Base-by-base conservation (phyloP, 768 basidiomycete genomes). In the Leucosporidium yakuticum region DNA sequence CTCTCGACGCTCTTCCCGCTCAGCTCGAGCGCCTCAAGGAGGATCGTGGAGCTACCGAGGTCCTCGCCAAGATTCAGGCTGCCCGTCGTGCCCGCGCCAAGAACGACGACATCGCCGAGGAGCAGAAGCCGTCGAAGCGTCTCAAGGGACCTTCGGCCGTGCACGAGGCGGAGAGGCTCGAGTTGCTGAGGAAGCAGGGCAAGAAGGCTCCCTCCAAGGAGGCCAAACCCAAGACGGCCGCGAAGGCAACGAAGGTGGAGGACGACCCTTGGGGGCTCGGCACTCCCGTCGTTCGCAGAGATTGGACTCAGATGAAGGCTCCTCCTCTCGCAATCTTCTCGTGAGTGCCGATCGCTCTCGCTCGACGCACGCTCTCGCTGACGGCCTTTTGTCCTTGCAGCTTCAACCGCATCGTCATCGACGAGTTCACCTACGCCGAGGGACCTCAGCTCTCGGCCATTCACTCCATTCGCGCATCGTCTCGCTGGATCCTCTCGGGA, bases 401-500 rank as follows among this genome's bases (percentile, higher is more conserved):
- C 75, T 96, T 90, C 77, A 81, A 89, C 5, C 87, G 93, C 8
- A 84, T 89, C 34, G 88, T 97, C 60, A 86, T 95, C 51, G 94
- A 96, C 79, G 93, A 97, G 77, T 97, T 94, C 78, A 94, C 92
- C 1, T 96, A 97, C 75, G 83, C 94, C 29, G 86, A 87, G 31
- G 90, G 89, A 63, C 87, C 88, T 74, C 83, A 87, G 11, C 88
- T 89, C 69, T 83, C 89, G 4, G 82, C 92, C 74, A 83, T 95
- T 48, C 90, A 89, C 4, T 84, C 83, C 58, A 79, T 94, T 27
- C 85, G 85, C 17, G 87, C 90, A 0, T 86, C 88, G 60, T 84
- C 90, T 54, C 88, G 87, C 64, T 97, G 94, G 94, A 90, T 97
- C 9, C 83, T 97, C n/a, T 97, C 94, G 4, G 94, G 94, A 19